phyloP scores from a whole-genome alignment of 2,329 filamentous ascomycete genomes.

The Cryphonectria japonica region DNA sequence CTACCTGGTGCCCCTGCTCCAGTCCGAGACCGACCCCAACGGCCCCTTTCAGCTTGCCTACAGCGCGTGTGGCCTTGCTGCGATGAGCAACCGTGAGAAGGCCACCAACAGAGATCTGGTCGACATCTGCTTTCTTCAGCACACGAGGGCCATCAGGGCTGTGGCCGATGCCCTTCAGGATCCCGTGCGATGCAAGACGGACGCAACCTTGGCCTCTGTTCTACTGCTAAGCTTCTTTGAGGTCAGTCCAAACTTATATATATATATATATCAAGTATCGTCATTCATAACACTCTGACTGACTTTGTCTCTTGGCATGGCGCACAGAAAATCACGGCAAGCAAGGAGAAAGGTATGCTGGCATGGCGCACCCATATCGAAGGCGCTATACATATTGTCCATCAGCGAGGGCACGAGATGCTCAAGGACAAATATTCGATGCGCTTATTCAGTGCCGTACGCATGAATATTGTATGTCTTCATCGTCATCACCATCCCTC shows the following conservation, averaged over 20 bases:
- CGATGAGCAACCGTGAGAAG: slow-evolving; percentile 56
- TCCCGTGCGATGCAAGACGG: slow-evolving; percentile 51
- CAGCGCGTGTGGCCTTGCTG: slow-evolving; percentile 61
- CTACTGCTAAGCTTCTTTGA: slow-evolving; percentile 64
- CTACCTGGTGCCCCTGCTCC: slow-evolving; percentile 60
- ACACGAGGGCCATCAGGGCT: slow-evolving; percentile 56
- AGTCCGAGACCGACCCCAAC: slow-evolving; percentile 43
- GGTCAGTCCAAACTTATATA: slow-evolving; percentile 35
- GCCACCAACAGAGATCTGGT: slow-evolving; percentile 39
- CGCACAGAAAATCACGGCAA: slow-evolving; percentile 50
- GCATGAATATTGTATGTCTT: slow-evolving; percentile 55
- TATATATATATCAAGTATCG: neutral
- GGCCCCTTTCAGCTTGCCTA: slow-evolving; percentile 60
- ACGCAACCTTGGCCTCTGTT: slow-evolving; percentile 62
- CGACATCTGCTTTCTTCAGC: slow-evolving; percentile 51
- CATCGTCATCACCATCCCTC: too few relatives aligned
- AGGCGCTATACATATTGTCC: slow-evolving; percentile 63
- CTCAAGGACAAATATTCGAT: slow-evolving; percentile 56
- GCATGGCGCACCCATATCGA: slow-evolving; percentile 67
- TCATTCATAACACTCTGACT: neutral
- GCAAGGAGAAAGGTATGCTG: slow-evolving; percentile 55
- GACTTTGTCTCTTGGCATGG: neutral
- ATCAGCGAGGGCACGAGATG: slow-evolving; percentile 59
- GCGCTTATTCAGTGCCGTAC: slow-evolving; percentile 61
- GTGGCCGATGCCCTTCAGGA: slow-evolving; percentile 58